phyloP scores from a whole-genome alignment of 495 filamentous ascomycete genomes.

The Aspergillus carlsbadensis region DNA sequence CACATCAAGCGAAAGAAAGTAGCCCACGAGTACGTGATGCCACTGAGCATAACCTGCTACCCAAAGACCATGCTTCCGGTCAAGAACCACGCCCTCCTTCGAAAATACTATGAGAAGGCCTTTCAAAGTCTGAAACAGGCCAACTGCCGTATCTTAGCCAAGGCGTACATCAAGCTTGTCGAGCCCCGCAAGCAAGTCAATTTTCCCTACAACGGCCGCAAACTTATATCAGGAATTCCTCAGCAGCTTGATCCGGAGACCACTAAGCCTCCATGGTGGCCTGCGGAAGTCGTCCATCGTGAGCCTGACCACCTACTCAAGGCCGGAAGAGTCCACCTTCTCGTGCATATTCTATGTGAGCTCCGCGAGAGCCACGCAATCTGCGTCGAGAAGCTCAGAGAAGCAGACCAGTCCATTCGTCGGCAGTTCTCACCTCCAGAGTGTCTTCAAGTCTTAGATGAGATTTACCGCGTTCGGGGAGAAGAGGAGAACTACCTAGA shows the following conservation, averaged over 20 bases:
- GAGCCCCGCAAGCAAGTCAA: conserved; percentile 82
- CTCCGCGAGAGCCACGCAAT: conserved; percentile 38
- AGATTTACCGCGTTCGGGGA: conserved; percentile 64
- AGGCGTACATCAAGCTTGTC: conserved; percentile 76
- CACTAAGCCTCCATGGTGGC: conserved; percentile 76
- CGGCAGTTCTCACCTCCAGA: conserved; percentile 39
- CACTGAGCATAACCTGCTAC: conserved; percentile 28
- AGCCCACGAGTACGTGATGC: conserved; percentile 28
- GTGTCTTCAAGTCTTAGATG: conserved; percentile 51
- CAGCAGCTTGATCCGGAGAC: conserved; percentile 39
- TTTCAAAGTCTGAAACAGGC: conserved; percentile 72
- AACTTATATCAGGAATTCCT: conserved; percentile 33
- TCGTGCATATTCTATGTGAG: conserved; percentile 58
- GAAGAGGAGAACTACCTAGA: conserved; percentile 59
- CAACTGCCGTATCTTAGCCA: conserved; percentile 64
- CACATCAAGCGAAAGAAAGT: conserved; percentile 24
- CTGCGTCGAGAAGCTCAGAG: conserved; percentile 34
- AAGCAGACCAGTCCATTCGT: conserved; percentile 43
- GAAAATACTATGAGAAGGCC: conserved; percentile 59
- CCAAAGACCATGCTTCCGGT: conserved; percentile 47
- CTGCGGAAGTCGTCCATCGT: conserved; percentile 60
- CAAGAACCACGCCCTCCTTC: conserved; percentile 50
- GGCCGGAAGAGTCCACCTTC: conserved; percentile 59
- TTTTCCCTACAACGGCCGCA: conserved; percentile 71
- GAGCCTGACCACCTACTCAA: conserved; percentile 81